Conservation (phyloP, 1,284 basidiomycete genomes). For the Leccinum ponderosum region DNA sequence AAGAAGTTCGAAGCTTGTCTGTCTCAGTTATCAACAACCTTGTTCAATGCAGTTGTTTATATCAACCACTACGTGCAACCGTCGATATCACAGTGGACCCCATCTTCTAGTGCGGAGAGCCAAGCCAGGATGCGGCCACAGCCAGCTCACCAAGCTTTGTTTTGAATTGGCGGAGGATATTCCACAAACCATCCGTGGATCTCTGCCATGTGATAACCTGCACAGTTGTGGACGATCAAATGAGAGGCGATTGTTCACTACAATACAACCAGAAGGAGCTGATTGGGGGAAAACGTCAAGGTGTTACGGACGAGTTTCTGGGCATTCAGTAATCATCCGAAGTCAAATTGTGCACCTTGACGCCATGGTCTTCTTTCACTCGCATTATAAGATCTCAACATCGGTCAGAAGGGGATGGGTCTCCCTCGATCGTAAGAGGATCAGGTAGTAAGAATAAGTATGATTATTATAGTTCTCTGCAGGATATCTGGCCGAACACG, state of each 20-base stretch:
- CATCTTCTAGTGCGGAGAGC: not conserved
- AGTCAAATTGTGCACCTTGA: not conserved
- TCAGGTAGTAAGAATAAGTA: not conserved
- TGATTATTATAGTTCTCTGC: not conserved
- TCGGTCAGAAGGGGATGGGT: not conserved
- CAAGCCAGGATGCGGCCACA: not conserved
- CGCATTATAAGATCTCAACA: not conserved
- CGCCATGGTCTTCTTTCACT: no score
- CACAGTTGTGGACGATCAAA: not conserved
- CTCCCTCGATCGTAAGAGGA: not conserved
- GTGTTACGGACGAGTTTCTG: not conserved
- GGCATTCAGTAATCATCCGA: not conserved
- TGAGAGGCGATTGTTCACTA: not conserved
- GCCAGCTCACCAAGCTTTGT: not conserved
- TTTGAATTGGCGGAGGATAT: no score
- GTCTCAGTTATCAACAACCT: not conserved
- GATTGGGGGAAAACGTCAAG: not conserved
- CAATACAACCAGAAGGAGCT: not conserved
- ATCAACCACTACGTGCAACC: not conserved
- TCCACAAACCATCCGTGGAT: not conserved
- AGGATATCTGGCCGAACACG: not conserved
- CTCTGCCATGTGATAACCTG: not conserved
- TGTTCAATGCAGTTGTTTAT: not conserved
- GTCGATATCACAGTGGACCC: no score
- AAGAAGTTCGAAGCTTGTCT: conserved; percentile 10